These are phyloP conservation scores for Vaccinium macrocarpon DNA, from an alignment of 148 eudicot genomes.

Conservation along the genomic window DNA sequence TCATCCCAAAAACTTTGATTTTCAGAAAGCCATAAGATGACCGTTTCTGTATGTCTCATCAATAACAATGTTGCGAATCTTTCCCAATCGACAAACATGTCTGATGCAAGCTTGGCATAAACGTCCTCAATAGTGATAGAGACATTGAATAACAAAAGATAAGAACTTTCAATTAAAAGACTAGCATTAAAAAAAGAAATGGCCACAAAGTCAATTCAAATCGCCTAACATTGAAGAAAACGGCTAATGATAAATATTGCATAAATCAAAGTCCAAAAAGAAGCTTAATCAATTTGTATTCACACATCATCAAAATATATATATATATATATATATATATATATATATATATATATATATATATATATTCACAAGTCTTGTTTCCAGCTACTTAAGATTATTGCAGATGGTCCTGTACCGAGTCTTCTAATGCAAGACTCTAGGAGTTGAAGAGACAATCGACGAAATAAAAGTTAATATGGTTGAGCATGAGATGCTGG, in stretches of 20 bases:
- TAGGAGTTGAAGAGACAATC: background rate
- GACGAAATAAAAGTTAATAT: background rate
- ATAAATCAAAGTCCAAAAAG: background rate
- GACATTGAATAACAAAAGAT: background rate
- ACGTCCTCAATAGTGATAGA: slow-evolving; percentile 52
- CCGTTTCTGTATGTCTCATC: slow-evolving; percentile 88
- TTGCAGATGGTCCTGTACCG: background rate
- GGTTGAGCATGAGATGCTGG: background rate
- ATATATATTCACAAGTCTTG: background rate
- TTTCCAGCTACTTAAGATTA: background rate
- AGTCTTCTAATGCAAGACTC: background rate
- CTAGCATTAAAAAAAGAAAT: background rate
- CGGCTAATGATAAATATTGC: background rate
- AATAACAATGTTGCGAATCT: slow-evolving; percentile 80
- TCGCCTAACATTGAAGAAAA: background rate
- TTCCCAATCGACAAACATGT: slow-evolving; percentile 82
- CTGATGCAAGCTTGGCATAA: slow-evolving; percentile 66
- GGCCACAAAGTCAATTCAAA: background rate
- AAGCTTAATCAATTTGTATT: background rate
- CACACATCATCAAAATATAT: background rate
- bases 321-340: no score
- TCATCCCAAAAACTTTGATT: slow-evolving; percentile 89
- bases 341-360: no score
- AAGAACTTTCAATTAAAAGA: background rate
- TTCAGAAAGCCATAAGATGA: slow-evolving; percentile 84